These are phyloP conservation scores for Pharnaceum exiguum DNA, from an alignment of 148 eudicot genomes.

Conservation along the genomic window DNA sequence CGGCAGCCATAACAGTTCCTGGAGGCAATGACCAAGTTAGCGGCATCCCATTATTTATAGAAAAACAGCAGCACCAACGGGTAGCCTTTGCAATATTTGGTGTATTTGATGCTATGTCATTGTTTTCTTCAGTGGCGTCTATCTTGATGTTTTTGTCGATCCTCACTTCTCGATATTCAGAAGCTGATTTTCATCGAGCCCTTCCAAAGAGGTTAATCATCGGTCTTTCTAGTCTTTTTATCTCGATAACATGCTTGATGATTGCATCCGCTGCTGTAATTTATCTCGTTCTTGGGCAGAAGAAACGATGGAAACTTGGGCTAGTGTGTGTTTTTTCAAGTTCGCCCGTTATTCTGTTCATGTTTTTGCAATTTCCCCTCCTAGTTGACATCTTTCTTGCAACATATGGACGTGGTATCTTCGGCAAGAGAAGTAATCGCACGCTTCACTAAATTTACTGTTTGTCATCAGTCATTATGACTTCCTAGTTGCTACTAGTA, in stretches of 20 bases:
- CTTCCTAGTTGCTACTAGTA: no score
- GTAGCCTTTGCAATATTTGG: slow-evolving; percentile 16
- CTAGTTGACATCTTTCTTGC: neutral
- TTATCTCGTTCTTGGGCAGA: slow-evolving; percentile 4
- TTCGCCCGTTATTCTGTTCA: neutral
- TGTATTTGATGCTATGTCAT: slow-evolving; percentile 18
- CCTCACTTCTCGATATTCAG: slow-evolving; percentile 18
- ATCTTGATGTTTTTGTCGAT: slow-evolving; percentile 23
- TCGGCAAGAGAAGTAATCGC: slow-evolving; percentile 10
- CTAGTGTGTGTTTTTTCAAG: neutral
- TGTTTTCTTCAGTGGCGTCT: slow-evolving; percentile 10
- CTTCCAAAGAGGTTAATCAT: slow-evolving; percentile 14
- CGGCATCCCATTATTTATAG: neutral
- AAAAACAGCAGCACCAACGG: neutral
- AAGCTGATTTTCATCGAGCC: neutral
- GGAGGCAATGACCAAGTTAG: slow-evolving; percentile 4
- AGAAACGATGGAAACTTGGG: neutral
- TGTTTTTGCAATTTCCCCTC: slow-evolving; percentile 5
- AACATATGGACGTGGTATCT: slow-evolving; percentile 7
- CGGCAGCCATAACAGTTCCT: slow-evolving; percentile 17
- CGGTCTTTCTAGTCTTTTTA: slow-evolving; percentile 17
- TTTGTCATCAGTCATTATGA: no score
- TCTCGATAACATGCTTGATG: slow-evolving; percentile 15
- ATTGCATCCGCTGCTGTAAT: slow-evolving; percentile 11
- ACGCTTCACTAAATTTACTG: slow-evolving; percentile 22